phyloP scores from a whole-genome alignment of 805 yeast species.

The Wickerhamiella cacticola region DNA sequence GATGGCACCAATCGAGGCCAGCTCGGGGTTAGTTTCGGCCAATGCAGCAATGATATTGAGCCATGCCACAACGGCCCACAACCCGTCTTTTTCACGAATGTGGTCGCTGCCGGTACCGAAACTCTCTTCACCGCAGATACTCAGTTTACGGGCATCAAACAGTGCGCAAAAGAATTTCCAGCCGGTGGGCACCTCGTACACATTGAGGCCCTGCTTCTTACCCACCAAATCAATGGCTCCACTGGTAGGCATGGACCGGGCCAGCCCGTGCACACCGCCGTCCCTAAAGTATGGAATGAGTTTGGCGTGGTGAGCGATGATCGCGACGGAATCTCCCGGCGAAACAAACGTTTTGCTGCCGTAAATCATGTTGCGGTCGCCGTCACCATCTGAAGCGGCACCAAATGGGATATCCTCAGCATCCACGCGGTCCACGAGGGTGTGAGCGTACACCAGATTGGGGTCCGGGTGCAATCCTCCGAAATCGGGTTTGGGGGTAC shows the following conservation, averaged over 20 bases:
- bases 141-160: slow-evolving; percentile 82
- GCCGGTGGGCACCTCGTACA: slow-evolving; percentile 96
- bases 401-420: slow-evolving; percentile 74
- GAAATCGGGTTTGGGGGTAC: slow-evolving; percentile 70
- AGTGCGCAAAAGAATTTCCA: slow-evolving; percentile 97
- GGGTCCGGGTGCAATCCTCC: slow-evolving; percentile 99
- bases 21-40: slow-evolving; percentile 45
- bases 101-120: slow-evolving; percentile 98
- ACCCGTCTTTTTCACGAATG: slow-evolving; percentile 93
- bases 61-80: slow-evolving; percentile 98
- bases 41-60: slow-evolving; percentile 84
- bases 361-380: slow-evolving; percentile 97
- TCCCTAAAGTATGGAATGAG: slow-evolving; percentile 82
- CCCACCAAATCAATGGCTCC: slow-evolving; percentile 92
- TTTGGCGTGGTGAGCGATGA: slow-evolving; percentile 86
- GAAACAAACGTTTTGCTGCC: slow-evolving; percentile 92
- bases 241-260: slow-evolving; percentile 95
- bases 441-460: slow-evolving; percentile 82
- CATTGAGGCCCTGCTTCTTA: slow-evolving; percentile 52
- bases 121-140: slow-evolving; percentile 96
- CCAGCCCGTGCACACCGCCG: slow-evolving; percentile 81
- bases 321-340: slow-evolving; percentile 97
- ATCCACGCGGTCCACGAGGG: slow-evolving; percentile 82
- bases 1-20: slow-evolving; percentile 62
- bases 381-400: slow-evolving; percentile 99